These are phyloP conservation scores for Metarhizium sp. DNA, from an alignment of 2,329 filamentous ascomycete species.

Conservation along the genomic window DNA sequence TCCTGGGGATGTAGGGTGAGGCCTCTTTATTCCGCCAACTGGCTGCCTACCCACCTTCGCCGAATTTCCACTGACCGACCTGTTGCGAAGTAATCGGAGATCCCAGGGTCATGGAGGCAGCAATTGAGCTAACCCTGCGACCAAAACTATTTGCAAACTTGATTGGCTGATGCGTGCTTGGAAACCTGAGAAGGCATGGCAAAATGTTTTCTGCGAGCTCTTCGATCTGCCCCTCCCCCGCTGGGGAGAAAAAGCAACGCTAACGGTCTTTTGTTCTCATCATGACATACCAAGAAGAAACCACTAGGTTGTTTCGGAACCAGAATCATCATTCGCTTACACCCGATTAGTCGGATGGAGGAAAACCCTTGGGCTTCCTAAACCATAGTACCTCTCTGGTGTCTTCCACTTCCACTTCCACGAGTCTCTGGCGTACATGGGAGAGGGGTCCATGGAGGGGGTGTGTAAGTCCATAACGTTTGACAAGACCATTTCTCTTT, in stretches of 20 bases:
- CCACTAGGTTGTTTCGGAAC: neutral
- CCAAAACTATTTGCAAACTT: neutral
- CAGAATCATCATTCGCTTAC: neutral
- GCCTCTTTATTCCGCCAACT: neutral
- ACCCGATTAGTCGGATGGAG: neutral
- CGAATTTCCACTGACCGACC: neutral
- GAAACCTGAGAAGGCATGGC: neutral
- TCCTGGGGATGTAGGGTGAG: neutral
- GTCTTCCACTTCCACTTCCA: neutral
- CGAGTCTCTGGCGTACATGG: neutral
- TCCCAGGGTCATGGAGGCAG: neutral
- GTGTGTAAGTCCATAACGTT: constrained; percentile 2
- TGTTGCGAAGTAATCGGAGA: neutral
- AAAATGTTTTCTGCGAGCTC: neutral
- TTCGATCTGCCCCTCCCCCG: constrained; percentile 1
- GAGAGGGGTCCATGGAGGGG: neutral
- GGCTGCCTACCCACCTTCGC: neutral
- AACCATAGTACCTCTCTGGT: neutral
- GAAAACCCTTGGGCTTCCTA: neutral
- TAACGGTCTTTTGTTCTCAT: neutral
- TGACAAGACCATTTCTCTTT: neutral
- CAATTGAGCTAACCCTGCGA: neutral
- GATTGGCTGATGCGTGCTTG: neutral
- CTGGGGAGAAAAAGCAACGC: neutral
- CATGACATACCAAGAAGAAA: neutral